Evolutionary conservation across 495 filamentous ascomycete species (phyloP).

Genomic region (Tuber brumale): DNA sequence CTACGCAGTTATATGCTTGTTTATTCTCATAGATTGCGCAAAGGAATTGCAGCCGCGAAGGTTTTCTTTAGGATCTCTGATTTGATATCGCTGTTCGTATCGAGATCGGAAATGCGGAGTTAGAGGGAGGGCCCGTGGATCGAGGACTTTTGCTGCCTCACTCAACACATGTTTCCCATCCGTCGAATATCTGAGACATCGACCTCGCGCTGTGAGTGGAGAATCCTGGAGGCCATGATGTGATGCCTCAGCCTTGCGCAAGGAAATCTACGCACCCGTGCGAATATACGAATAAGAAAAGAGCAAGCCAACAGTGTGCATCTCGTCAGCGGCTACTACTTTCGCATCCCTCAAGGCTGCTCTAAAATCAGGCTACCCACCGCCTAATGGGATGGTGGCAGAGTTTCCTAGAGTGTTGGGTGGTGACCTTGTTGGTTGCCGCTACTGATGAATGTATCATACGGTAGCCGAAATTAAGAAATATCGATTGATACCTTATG

Average conservation of each 20-base stretch:
- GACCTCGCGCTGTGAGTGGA: background rate
- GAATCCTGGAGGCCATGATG: background rate
- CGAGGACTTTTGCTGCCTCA: background rate
- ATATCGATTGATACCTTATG: background rate
- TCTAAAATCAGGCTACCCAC: background rate
- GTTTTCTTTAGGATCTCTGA: background rate
- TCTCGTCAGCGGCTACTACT: background rate
- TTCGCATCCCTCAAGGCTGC: background rate
- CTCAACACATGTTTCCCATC: background rate
- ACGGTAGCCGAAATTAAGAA: background rate
- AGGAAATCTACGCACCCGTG: background rate
- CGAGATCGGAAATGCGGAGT: background rate
- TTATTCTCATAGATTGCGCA: background rate
- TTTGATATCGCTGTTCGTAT: background rate
- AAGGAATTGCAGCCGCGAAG: background rate
- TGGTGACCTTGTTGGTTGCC: background rate
- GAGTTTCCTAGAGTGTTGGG: background rate
- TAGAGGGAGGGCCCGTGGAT: background rate
- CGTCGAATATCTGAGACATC: background rate
- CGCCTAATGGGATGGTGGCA: background rate
- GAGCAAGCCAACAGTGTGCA: background rate
- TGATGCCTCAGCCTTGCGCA: background rate
- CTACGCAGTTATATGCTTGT: background rate
- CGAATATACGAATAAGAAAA: background rate
- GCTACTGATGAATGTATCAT: background rate